Evolutionary conservation across 495 filamentous ascomycete genomes (phyloP).

Genomic region (Hyaloscypha bicolor): DNA sequence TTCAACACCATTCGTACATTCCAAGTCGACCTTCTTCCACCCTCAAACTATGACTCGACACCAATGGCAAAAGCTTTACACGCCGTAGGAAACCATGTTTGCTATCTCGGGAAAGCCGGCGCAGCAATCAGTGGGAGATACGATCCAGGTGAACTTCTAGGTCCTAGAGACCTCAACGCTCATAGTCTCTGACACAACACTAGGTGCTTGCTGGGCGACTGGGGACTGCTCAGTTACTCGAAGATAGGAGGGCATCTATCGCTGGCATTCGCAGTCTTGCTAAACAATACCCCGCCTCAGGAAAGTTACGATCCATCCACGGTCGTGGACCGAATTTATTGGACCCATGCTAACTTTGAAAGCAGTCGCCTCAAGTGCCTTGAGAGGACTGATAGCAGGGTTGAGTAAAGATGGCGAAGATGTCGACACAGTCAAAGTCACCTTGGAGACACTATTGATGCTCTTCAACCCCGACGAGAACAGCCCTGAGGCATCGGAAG

Average conservation of each 20-base stretch:
- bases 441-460: conserved; percentile 92
- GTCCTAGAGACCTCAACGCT: conserved; percentile 51
- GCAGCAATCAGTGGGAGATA: conserved; percentile 53
- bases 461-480: conserved; percentile 69
- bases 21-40: neutral
- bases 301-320: neutral
- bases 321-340: neutral
- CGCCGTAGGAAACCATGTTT: conserved; percentile 64
- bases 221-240: conserved; percentile 56
- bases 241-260: conserved; percentile 92
- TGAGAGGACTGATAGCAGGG: conserved; percentile 83
- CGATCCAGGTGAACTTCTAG: neutral
- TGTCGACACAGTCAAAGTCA: conserved; percentile 93
- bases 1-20: neutral
- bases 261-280: conserved; percentile 93
- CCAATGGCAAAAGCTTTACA: conserved; percentile 4
- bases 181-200: conserved; percentile 75
- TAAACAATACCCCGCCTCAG: conserved; percentile 81
- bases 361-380: conserved; percentile 88
- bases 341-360: neutral
- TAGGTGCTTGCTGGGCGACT: neutral
- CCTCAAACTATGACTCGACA: neutral
- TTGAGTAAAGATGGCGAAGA: conserved; percentile 88
- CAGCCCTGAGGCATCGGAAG: conserved; percentile 90
- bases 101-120: conserved; percentile 88